phyloP scores from a whole-genome alignment of 2,329 filamentous ascomycete species.

The Hirsutella minnesotensis region DNA sequence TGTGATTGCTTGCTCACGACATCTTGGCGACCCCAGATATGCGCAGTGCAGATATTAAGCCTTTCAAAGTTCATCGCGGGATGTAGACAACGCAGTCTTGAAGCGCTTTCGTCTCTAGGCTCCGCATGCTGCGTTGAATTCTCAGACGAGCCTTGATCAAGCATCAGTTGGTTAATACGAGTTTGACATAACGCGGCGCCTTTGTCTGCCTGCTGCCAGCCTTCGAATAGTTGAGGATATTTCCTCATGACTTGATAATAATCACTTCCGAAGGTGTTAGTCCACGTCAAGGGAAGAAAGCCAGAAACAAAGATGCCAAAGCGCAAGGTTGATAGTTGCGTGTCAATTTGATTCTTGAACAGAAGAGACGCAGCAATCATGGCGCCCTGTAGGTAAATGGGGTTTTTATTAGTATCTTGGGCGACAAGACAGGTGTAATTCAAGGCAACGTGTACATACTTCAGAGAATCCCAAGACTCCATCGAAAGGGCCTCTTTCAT shows the following conservation, averaged over 20 bases:
- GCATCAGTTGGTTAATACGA: too few relatives aligned
- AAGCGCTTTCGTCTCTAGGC: background rate
- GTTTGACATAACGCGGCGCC: background rate
- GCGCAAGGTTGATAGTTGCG: background rate
- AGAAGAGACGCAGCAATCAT: background rate
- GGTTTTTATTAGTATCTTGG: background rate
- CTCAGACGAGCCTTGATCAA: background rate
- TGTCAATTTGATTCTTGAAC: conserved; percentile 1
- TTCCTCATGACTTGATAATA: background rate
- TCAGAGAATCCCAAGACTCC: background rate
- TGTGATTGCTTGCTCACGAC: background rate
- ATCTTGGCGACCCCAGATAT: conserved; percentile 1
- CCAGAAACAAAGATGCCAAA: conserved; percentile 1
- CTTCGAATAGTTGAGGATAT: background rate
- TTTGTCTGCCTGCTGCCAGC: background rate
- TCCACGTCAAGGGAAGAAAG: background rate
- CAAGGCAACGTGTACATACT: background rate
- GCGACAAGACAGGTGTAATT: background rate
- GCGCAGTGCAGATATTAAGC: background rate
- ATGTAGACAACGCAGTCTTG: background rate
- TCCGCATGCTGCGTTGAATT: background rate
- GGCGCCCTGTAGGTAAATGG: background rate
- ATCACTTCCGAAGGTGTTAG: background rate
- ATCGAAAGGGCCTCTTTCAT: conserved; percentile 1
- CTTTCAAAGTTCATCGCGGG: background rate